A percentile compares a stretch with the other conserved stretches of the same genome.
Conservation (phyloP, 768 basidiomycete genomes). For the Roridomyces roridus region DNA sequence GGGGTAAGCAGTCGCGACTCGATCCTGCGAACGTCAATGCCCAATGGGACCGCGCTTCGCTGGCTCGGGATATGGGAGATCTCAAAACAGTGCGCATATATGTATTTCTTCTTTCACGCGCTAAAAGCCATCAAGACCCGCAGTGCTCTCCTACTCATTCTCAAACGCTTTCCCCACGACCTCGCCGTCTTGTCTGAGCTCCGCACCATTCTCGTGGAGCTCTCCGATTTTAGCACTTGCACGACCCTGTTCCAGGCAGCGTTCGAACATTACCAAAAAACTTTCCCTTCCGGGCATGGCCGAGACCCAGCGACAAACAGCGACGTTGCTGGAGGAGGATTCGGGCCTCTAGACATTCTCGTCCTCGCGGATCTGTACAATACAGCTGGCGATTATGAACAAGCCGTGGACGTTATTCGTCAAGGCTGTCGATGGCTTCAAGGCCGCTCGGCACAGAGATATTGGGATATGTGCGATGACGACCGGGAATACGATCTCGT, state of each 20-base stretch:
- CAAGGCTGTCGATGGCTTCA: conserved; percentile 90
- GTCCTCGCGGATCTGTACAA: conserved; percentile 88
- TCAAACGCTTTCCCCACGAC: conserved; percentile 82
- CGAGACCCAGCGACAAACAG: conserved; percentile 33
- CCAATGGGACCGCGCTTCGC: conserved; percentile 88
- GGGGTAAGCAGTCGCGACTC: conserved; percentile 78
- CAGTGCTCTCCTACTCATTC: conserved; percentile 70
- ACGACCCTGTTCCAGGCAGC: conserved; percentile 75
- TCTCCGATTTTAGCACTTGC: conserved; percentile 70
- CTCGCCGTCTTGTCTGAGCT: conserved; percentile 82
- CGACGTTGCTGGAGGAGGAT: conserved; percentile 54
- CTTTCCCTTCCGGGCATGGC: conserved; percentile 52
- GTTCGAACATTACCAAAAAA: conserved; percentile 68
- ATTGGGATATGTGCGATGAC: conserved; percentile 86
- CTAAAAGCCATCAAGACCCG: conserved; percentile 49
- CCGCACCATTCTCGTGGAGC: conserved; percentile 77
- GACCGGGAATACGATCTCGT: conserved; percentile 87
- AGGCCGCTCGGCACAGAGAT: conserved; percentile 71
- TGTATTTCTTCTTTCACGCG: background rate
- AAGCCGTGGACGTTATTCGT: conserved; percentile 72
- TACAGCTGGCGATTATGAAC: conserved; percentile 67
- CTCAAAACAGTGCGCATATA: conserved; percentile 59
- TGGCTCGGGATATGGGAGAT: conserved; percentile 81
- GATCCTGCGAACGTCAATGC: conserved; percentile 86
- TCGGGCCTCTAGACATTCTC: conserved; percentile 73